Percentiles rank a stretch among this genome's conserved stretches.
phyloP scores from a whole-genome alignment of 1,284 basidiomycete species.

The Malassezia dermatis region DNA sequence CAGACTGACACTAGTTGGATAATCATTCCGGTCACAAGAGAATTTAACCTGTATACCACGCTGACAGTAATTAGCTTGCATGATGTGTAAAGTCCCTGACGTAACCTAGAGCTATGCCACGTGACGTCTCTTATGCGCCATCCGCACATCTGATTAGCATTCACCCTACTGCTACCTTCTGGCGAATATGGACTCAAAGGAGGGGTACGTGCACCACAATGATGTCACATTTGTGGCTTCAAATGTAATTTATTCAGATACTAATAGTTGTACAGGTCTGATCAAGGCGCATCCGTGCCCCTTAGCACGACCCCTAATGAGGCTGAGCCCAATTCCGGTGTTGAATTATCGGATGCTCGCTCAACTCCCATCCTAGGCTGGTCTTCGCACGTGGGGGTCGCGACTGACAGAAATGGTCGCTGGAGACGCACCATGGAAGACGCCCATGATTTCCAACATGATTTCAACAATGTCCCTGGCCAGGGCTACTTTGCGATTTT shows the following conservation, averaged over 20 bases:
- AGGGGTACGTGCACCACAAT: not conserved
- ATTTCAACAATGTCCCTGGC: slow-evolving; percentile 77
- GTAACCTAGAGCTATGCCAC: not conserved
- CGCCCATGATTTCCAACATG: slow-evolving; percentile 86
- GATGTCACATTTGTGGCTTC: not conserved
- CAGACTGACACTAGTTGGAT: not conserved
- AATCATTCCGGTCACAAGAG: not conserved
- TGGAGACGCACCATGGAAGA: slow-evolving; percentile 93
- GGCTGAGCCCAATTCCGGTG: not conserved
- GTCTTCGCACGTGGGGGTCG: slow-evolving; percentile 63
- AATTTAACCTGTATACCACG: not conserved
- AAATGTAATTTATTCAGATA: not conserved
- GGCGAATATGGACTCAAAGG: not conserved
- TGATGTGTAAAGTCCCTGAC: not conserved
- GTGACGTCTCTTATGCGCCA: not conserved
- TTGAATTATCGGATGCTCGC: not conserved
- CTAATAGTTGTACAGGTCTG: not conserved
- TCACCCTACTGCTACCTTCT: not conserved
- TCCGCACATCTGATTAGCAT: not conserved
- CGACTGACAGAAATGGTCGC: slow-evolving; percentile 72
- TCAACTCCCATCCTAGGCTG: not conserved
- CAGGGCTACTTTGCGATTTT: slow-evolving; percentile 98
- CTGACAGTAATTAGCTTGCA: not conserved
- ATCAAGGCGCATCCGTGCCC: not conserved
- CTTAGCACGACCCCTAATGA: not conserved